A percentile compares a stretch with the other conserved stretches of the same genome.
Evolutionary conservation across 176 grass and related monocot species (phyloP).

Genomic region (Poa annua): DNA sequence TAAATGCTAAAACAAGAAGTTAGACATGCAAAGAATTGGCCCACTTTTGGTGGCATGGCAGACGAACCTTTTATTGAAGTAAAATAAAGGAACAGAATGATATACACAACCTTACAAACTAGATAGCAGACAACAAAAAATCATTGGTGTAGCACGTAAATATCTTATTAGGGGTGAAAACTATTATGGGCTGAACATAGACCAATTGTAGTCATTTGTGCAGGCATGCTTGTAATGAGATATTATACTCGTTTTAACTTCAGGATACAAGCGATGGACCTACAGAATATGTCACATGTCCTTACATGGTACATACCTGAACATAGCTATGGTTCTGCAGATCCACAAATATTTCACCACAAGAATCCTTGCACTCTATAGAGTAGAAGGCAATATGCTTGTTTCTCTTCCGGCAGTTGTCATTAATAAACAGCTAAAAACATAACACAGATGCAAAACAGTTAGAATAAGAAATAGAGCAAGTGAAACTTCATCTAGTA

Average conservation of each 20-base stretch:
- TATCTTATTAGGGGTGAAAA: conserved; percentile 8
- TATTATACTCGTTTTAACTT: background rate
- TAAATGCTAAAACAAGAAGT: no score
- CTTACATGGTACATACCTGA: conserved; percentile 56
- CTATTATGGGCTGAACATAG: conserved; percentile 2
- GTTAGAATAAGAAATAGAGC: conserved; percentile 3
- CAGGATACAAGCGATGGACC: background rate
- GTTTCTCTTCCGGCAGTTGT: conserved; percentile 76
- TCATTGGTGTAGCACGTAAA: background rate
- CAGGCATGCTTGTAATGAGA: background rate
- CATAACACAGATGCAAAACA: conserved; percentile 29
- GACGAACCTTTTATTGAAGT: background rate
- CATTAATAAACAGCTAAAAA: conserved; percentile 72
- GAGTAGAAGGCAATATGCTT: conserved; percentile 88
- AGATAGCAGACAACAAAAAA: background rate
- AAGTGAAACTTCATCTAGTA: background rate
- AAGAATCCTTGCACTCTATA: conserved; percentile 85
- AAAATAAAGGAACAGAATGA: background rate
- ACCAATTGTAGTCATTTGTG: background rate
- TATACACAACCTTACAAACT: background rate
- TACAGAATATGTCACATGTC: background rate
- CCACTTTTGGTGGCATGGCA: background rate
- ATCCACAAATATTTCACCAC: conserved; percentile 98
- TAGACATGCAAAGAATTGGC: no score
- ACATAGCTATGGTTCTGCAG: conserved; percentile 77